Evolutionary conservation across 164 flowering plant species (phyloP), one percentile per base, ranked within the genome.

Genomic region (Stephania japonica): DNA sequence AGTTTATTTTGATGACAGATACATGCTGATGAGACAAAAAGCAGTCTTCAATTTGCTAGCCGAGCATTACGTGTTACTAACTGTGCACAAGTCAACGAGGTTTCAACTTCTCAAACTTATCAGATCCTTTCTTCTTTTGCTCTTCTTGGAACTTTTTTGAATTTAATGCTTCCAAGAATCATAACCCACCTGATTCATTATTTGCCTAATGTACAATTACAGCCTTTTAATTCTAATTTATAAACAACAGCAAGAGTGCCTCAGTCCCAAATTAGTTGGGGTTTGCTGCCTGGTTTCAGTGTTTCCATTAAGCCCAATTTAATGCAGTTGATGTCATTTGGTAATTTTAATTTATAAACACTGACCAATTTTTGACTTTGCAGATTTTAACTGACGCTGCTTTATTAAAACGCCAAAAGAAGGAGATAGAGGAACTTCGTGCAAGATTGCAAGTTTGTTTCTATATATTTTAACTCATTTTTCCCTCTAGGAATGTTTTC

Each of bases 331-430:
- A 32, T 32, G 38, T 32, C 3, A 32, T 32, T 32, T n/a, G 16
- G 18, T 19, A 5, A 47, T 49, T 4, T 70, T 71, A 42, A 56
- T 16, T 61, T 9, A 19, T 56, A 5, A 78, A 41, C 61, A 26
- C 67, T 41, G 49, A 53, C 42, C 16, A 42, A 12, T 70, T 41
- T 50, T 67, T 9, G 32, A 75, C 59, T 26, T 75, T 65, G 65
- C 81, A 96, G 99, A 90, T 96, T 72, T 83, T 96, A 73, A 96
- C 99, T 64, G 98, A 96, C 88, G 99, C 97, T 78, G 99, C 99
- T 71, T 78, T 96, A 79, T 78, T 96, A 68, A 96, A 96, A 82
- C 97, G 99, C 42, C 99, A 96, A 83, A 95, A 90, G 83, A 96
- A 89, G 81, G 99, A 96, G 84, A 96, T 96, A 70, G 99, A 90